phyloP scores from a whole-genome alignment of 108 stramenopile species.

The Nitzschia inconspicua region DNA sequence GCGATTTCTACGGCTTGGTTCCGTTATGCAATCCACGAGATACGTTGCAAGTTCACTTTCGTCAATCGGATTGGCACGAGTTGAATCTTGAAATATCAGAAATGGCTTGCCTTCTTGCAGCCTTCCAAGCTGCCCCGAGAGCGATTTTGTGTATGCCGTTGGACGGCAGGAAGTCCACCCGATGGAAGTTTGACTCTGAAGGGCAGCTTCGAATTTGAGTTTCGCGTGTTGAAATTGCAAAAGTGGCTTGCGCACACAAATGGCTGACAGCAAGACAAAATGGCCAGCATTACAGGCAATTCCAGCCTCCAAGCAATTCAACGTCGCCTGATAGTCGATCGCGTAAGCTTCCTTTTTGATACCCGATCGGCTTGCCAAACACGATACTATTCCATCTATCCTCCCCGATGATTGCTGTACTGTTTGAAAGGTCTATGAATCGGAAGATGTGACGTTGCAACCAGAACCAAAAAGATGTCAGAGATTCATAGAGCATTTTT shows the following conservation, averaged over 20 bases:
- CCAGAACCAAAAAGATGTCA: no score
- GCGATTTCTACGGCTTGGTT: constrained; percentile 60
- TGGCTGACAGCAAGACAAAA: constrained; percentile 90
- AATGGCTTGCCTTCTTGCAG: constrained; percentile 90
- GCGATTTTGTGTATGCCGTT: constrained; percentile 96
- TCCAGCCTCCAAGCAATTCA: constrained; percentile 88
- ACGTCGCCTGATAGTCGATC: constrained; percentile 94
- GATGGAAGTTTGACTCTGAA: constrained; percentile 65
- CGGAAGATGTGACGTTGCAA: background rate
- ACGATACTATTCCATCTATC: constrained; percentile 71
- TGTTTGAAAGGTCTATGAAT: constrained; percentile 1
- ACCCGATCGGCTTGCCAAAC: constrained; percentile 91
- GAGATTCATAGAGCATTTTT: background rate
- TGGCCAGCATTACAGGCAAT: constrained; percentile 66
- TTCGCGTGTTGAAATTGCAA: constrained; percentile 96
- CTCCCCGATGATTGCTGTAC: background rate
- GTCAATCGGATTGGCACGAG: constrained; percentile 93
- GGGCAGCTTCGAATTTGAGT: constrained; percentile 85
- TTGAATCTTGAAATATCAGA: constrained; percentile 94
- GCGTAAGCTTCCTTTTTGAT: constrained; percentile 89
- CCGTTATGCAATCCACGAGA: constrained; percentile 80
- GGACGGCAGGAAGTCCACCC: constrained; percentile 89
- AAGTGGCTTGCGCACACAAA: constrained; percentile 91
- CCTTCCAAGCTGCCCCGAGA: constrained; percentile 94
- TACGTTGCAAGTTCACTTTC: constrained; percentile 91